A percentile compares a stretch with the other conserved stretches of the same genome.
Conservation (phyloP, 2,329 filamentous ascomycete species). For the Ophiostoma sp. region DNA sequence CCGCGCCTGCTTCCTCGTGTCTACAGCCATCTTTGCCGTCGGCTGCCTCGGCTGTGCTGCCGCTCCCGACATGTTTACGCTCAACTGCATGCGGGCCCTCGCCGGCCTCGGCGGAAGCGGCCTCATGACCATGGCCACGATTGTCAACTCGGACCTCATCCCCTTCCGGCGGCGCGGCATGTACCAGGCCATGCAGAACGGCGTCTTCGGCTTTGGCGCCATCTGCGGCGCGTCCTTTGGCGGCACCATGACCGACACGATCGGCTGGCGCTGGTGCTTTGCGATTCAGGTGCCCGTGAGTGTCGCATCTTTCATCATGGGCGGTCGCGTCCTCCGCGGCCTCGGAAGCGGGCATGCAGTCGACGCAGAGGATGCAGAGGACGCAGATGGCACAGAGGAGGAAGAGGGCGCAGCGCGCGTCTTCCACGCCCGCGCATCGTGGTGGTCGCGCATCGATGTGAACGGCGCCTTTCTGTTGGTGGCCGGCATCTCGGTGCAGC, state of each 20-base stretch:
- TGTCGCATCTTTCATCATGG: not conserved
- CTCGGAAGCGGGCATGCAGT: not conserved
- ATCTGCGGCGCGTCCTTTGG: conserved; percentile 64
- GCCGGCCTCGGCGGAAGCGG: conserved; percentile 61
- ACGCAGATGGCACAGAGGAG: not conserved
- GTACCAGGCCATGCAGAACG: conserved; percentile 69
- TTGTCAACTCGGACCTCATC: conserved; percentile 66
- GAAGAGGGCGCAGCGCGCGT: not conserved
- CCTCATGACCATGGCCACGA: conserved; percentile 67
- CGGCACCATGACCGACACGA: conserved; percentile 57
- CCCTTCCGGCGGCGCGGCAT: conserved; percentile 63
- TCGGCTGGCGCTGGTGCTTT: conserved; percentile 67
- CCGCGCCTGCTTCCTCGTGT: not conserved
- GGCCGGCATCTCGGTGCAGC: conserved; percentile 51
- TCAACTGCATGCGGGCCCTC: conserved; percentile 49
- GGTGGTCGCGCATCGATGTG: not conserved
- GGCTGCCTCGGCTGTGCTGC: not conserved
- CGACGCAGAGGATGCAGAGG: not conserved
- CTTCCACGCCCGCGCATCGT: not conserved
- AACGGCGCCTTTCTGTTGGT: conserved; percentile 45
- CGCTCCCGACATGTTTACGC: conserved; percentile 43
- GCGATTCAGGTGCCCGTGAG: conserved; percentile 55
- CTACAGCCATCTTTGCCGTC: not conserved
- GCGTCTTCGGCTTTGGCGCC: conserved; percentile 63
- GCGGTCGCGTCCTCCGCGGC: not conserved